phyloP scores from a whole-genome alignment of 108 stramenopile genomes.

The Skeletonema potamos region DNA sequence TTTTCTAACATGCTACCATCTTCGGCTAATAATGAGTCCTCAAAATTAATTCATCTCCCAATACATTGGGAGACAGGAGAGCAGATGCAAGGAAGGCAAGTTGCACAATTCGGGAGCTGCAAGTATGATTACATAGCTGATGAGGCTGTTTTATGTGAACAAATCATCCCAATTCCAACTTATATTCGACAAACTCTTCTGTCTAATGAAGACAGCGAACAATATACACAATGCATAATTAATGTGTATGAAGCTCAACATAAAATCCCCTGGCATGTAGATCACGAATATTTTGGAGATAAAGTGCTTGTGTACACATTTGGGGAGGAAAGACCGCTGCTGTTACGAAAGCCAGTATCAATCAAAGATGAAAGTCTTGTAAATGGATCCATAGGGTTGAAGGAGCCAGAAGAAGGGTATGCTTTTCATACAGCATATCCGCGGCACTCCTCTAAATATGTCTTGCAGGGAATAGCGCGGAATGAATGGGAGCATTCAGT shows the following conservation, averaged over 20 bases:
- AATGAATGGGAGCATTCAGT: slow-evolving; percentile 47
- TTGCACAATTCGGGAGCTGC: slow-evolving; percentile 51
- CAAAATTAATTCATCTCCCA: neutral
- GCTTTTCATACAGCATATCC: slow-evolving; percentile 29
- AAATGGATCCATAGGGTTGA: neutral
- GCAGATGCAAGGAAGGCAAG: slow-evolving; percentile 31
- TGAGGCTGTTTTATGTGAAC: slow-evolving; percentile 3
- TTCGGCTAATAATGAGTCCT: neutral
- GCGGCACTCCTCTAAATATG: slow-evolving; percentile 39
- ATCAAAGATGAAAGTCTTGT: neutral
- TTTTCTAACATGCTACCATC: slow-evolving; percentile 16
- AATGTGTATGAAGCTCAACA: slow-evolving; percentile 25
- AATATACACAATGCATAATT: slow-evolving; percentile 51
- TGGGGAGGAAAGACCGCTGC: slow-evolving; percentile 48
- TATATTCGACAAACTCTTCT: slow-evolving; percentile 22
- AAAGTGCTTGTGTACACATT: slow-evolving; percentile 43
- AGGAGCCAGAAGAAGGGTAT: neutral
- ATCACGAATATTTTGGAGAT: slow-evolving; percentile 41
- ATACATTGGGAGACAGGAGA: slow-evolving; percentile 29
- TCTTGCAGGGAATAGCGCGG: slow-evolving; percentile 31
- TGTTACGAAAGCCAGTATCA: slow-evolving; percentile 11
- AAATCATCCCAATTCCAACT: slow-evolving; percentile 11
- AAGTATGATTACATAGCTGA: slow-evolving; percentile 44
- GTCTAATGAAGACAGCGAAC: neutral
- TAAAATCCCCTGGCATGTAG: slow-evolving; percentile 50